Evolutionary conservation across 805 yeast species (phyloP).

Genomic region (Cyberlindnera xishuangbannaensis): DNA sequence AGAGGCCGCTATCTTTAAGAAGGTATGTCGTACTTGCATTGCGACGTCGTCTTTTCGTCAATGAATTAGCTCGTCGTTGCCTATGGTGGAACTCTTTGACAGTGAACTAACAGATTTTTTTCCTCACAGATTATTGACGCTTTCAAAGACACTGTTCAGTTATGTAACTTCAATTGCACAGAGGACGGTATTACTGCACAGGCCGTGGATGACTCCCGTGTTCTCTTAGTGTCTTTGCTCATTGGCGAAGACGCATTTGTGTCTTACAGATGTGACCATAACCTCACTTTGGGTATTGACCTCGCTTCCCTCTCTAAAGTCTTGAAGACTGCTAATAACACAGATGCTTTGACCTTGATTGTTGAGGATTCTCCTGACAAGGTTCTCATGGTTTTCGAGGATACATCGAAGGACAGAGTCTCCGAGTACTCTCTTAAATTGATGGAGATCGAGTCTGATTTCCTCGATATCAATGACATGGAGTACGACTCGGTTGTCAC

Average conservation of each 20-base stretch:
- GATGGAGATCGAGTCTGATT: conserved; percentile 96
- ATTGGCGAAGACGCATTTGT: conserved; percentile 85
- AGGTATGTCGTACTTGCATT: conserved; percentile 25
- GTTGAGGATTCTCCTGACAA: conserved; percentile 87
- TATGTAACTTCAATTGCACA: conserved; percentile 96
- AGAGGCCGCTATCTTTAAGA: conserved; percentile 86
- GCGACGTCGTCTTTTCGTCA: background rate
- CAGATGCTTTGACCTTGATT: conserved; percentile 79
- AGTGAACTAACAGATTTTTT: no score
- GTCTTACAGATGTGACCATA: conserved; percentile 93
- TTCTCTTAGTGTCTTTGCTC: conserved; percentile 78
- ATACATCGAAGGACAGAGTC: conserved; percentile 81
- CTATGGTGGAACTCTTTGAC: no score
- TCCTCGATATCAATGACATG: conserved; percentile 89
- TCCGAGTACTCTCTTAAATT: conserved; percentile 87
- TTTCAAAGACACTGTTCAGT: conserved; percentile 87
- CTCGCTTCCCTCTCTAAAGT: conserved; percentile 82
- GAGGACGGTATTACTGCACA: conserved; percentile 92
- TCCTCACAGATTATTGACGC: conserved; percentile 73
- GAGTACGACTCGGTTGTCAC: conserved; percentile 81
- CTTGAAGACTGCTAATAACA: conserved; percentile 84
- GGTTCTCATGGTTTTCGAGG: conserved; percentile 82
- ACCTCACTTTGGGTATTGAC: conserved; percentile 87
- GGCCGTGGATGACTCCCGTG: conserved; percentile 97
- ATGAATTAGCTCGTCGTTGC: no score